Evolutionary conservation across 2,329 filamentous ascomycete genomes (phyloP), one percentile per base, ranked within the genome.

Genomic region (Beauveria scarabaeidicola): DNA sequence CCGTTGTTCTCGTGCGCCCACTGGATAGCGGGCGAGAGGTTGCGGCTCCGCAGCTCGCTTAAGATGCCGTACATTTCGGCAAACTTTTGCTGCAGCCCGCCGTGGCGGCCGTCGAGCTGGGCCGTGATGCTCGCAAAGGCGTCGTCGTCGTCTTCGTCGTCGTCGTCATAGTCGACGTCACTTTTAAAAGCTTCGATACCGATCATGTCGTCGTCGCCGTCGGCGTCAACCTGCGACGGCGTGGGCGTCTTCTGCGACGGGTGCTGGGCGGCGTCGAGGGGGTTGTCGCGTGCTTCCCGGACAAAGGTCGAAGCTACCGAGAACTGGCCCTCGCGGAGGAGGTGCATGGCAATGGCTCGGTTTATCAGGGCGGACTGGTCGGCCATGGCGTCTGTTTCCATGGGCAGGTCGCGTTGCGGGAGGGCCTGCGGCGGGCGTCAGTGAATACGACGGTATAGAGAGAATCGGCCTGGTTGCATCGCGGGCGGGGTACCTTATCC

Each of bases 251-350:
- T 32, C 19, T 15, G 47, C 5, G 21, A 25, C 10, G 13, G 40
- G 21, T 55, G 32, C 15, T 48, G 48, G 11, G 51, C 19, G 11
- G 51, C 15, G 23, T 47, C 43, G 63, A 50, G 43, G 32, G 69
- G 68, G n/a, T 74, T 70, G 47, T 77, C 72, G 61, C 77, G 74
- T 17, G 77, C 83, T 77, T 97, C 94, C 15, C 81, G 77, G 52
- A 96, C 83, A 66, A 99, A 97, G 1, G 87, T 91, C 17, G 87
- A 85, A 13, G 93, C 93, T 2, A 96, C 92, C 23, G 81, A 81
- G 72, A 99, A 99, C 69, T 96, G 89, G 52, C 94, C 94, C 75
- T 97, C 93, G 44, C 94, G 89, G 43, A 99, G 81, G 23, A 99
- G 82, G 70, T 99, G 94, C 91, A 97, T 97, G 10, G 90, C 90